Evolutionary conservation across 116 monocot species (phyloP).

Genomic region (Trichopus zeylanicus): DNA sequence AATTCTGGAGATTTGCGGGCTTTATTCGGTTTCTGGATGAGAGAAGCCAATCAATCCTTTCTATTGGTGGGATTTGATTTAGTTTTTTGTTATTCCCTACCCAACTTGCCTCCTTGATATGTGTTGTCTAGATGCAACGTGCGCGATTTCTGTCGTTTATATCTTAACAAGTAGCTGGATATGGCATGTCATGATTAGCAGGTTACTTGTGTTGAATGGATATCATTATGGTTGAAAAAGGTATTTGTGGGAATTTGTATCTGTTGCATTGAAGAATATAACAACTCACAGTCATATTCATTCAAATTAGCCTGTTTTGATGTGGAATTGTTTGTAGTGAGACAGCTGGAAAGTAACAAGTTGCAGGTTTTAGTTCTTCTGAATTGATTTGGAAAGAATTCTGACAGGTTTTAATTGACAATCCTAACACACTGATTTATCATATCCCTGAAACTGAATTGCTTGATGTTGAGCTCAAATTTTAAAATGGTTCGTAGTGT

Average conservation of each 20-base stretch:
- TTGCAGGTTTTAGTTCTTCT: neutral
- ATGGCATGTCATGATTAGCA: no score
- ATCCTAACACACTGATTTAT: no score
- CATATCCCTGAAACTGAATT: neutral
- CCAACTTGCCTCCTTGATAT: neutral
- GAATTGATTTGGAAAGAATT: neutral
- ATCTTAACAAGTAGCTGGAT: no score
- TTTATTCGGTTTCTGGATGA: neutral
- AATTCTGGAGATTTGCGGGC: neutral
- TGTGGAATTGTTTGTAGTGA: neutral
- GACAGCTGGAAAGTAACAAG: neutral
- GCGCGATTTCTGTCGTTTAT: no score
- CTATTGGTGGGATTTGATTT: neutral
- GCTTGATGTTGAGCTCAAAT: neutral
- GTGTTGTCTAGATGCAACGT: no score
- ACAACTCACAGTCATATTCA: no score
- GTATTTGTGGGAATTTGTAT: no score
- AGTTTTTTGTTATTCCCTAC: neutral
- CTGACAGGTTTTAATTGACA: no score
- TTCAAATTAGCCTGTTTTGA: neutral
- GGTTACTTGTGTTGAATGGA: no score
- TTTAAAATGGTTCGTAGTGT: neutral
- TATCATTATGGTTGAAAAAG: no score
- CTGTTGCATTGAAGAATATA: no score
- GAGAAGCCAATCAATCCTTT: neutral